Conservation (phyloP, 2,329 filamentous ascomycete species). For the Neurospora sp. region DNA sequence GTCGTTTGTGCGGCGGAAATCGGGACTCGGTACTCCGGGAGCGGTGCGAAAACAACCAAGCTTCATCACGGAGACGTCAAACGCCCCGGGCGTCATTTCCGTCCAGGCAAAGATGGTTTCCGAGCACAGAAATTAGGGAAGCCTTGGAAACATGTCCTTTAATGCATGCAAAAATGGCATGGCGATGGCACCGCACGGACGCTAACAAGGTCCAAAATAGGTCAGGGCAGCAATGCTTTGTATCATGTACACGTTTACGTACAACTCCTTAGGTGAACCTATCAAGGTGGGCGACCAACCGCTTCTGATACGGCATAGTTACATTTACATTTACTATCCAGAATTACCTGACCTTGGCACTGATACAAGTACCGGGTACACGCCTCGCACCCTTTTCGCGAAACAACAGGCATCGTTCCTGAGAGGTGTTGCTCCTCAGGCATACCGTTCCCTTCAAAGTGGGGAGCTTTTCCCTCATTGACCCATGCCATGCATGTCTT, state of each 20-base stretch:
- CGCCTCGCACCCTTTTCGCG: background rate
- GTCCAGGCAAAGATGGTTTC: background rate
- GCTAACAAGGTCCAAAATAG: background rate
- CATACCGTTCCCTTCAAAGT: background rate
- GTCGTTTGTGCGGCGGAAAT: background rate
- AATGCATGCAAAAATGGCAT: background rate
- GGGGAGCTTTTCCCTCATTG: background rate
- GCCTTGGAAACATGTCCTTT: background rate
- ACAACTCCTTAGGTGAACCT: background rate
- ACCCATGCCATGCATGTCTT: background rate
- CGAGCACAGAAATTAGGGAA: background rate
- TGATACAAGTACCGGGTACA: background rate
- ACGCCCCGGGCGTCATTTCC: background rate
- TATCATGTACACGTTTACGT: background rate
- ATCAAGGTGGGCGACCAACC: background rate
- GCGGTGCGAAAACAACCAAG: background rate
- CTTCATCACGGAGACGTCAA: background rate
- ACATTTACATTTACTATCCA: background rate
- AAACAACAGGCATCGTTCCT: background rate
- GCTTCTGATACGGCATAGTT: background rate
- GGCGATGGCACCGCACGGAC: background rate
- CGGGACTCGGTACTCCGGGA: background rate
- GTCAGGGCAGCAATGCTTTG: background rate
- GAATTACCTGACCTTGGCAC: background rate
- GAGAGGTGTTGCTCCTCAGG: background rate